Percentiles rank a stretch among this genome's conserved stretches.
These are phyloP conservation scores for Raddia guianensis DNA, from an alignment of 176 grass and related monocot genomes.

Conservation along the genomic window DNA sequence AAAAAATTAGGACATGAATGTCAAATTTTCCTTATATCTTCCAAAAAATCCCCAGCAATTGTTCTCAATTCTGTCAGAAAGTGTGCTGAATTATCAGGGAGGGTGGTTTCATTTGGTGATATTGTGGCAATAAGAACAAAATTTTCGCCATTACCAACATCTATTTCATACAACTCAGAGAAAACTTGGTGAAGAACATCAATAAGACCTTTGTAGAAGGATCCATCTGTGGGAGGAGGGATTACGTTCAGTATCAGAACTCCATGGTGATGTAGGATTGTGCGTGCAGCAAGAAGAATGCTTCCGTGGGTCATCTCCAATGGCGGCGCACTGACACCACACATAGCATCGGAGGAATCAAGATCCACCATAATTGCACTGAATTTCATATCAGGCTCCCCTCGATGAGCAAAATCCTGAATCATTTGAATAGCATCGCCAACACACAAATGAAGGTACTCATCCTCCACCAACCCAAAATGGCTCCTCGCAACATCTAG, in stretches of 20 bases:
- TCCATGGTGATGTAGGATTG: conserved; percentile 51
- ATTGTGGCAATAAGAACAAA: conserved; percentile 58
- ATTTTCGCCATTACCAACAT: conserved; percentile 79
- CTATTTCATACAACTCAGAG: conserved; percentile 68
- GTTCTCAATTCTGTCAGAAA: conserved; percentile 51
- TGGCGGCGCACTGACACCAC: conserved; percentile 66
- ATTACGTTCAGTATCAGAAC: conserved; percentile 81
- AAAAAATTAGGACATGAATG: not conserved
- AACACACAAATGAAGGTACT: conserved; percentile 51
- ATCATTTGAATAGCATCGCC: conserved; percentile 73
- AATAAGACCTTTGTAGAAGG: conserved; percentile 62
- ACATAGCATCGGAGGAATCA: conserved; percentile 70
- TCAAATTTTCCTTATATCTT: conserved; percentile 54
- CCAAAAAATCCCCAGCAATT: conserved; percentile 46
- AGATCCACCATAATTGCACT: conserved; percentile 74
- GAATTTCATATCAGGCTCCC: conserved; percentile 44
- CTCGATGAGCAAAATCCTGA: conserved; percentile 35
- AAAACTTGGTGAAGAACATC: conserved; percentile 57
- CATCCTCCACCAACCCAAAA: conserved; percentile 83
- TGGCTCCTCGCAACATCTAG: conserved; percentile 61
- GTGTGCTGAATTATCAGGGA: not conserved
- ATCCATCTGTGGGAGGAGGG: conserved; percentile 53
- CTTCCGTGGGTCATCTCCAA: conserved; percentile 59
- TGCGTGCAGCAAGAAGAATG: conserved; percentile 49
- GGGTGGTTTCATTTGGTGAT: conserved; percentile 34